Evolutionary conservation across 148 eudicot genomes (phyloP).

Genomic region (Polygonum aviculare): DNA sequence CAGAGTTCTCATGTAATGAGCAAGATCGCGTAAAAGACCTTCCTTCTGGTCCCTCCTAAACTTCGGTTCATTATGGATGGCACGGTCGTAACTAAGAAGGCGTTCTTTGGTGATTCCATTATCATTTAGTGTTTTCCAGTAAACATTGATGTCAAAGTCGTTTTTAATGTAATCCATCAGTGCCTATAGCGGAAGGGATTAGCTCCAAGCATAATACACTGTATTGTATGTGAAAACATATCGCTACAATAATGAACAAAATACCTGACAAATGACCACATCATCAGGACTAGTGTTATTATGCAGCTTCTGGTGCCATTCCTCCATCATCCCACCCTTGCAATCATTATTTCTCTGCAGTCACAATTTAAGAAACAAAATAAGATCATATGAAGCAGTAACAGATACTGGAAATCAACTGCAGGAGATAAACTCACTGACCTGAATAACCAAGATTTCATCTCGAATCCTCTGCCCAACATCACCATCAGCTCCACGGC

Average conservation of each 20-base stretch:
- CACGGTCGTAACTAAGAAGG: conserved; percentile 95
- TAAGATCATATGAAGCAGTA: not conserved
- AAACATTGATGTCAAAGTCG: conserved; percentile 76
- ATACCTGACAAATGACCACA: conserved; percentile 95
- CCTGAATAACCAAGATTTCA: conserved; percentile 96
- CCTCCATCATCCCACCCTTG: conserved; percentile 97
- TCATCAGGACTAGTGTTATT: conserved; percentile 99
- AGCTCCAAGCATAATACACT: not conserved
- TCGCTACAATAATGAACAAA: not conserved
- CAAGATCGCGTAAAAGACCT: conserved; percentile 89
- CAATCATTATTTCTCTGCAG: conserved; percentile 87
- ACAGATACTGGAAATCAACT: not conserved
- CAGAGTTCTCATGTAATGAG: conserved; percentile 85
- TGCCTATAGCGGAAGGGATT: conserved; percentile 43
- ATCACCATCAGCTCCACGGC: conserved; percentile 99
- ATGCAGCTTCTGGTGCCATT: conserved; percentile 99
- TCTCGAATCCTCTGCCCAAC: conserved; percentile 98
- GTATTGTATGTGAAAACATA: not conserved
- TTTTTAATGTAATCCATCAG: conserved; percentile 68
- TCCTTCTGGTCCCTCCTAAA: conserved; percentile 82
- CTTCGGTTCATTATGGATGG: conserved; percentile 82
- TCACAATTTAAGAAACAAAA: conserved; percentile 1
- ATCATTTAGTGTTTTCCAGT: conserved; percentile 88
- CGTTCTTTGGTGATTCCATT: conserved; percentile 98
- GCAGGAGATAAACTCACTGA: conserved; percentile 8